These are phyloP conservation scores for Balansia obtecta DNA, from an alignment of 2,329 filamentous ascomycete genomes.

Conservation along the genomic window DNA sequence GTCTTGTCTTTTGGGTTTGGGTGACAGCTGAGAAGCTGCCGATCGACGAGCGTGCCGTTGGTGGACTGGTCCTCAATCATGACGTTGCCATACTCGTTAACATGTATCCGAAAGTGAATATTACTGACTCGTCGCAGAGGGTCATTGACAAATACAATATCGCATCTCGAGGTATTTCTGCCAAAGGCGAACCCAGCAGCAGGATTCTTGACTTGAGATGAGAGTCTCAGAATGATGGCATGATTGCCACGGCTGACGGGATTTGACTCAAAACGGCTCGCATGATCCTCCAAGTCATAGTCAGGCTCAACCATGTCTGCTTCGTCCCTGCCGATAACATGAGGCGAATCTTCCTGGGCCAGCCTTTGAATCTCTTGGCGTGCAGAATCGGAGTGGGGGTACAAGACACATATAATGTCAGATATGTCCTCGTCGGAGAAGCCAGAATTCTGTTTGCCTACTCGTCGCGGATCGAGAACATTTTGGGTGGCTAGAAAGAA, in stretches of 20 bases:
- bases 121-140: slow-evolving; percentile 71
- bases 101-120: slow-evolving; percentile 86
- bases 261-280: slow-evolving; percentile 29
- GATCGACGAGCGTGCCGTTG: slow-evolving; percentile 88
- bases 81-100: slow-evolving; percentile 73
- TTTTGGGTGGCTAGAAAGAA: slow-evolving; percentile 11
- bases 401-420: slow-evolving; percentile 80
- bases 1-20: slow-evolving; percentile 23
- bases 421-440: slow-evolving; percentile 72
- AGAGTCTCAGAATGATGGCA: slow-evolving; percentile 72
- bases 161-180: slow-evolving; percentile 58
- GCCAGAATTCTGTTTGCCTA: slow-evolving; percentile 71
- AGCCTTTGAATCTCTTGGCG: slow-evolving; percentile 53
- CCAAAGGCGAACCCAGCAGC: slow-evolving; percentile 74
- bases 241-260: slow-evolving; percentile 40
- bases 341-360: slow-evolving; percentile 32
- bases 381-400: slow-evolving; percentile 64
- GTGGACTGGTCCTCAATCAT: slow-evolving; percentile 93
- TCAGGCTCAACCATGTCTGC: slow-evolving; percentile 39
- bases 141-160: slow-evolving; percentile 57
- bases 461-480: slow-evolving; percentile 65
- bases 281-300: slow-evolving; percentile 37
- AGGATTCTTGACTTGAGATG: slow-evolving; percentile 56
- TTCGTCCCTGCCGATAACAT: slow-evolving; percentile 36
- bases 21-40: slow-evolving; percentile 43